Conservation (phyloP, 2,329 filamentous ascomycete species). For the Monosporascus cannonballus region DNA sequence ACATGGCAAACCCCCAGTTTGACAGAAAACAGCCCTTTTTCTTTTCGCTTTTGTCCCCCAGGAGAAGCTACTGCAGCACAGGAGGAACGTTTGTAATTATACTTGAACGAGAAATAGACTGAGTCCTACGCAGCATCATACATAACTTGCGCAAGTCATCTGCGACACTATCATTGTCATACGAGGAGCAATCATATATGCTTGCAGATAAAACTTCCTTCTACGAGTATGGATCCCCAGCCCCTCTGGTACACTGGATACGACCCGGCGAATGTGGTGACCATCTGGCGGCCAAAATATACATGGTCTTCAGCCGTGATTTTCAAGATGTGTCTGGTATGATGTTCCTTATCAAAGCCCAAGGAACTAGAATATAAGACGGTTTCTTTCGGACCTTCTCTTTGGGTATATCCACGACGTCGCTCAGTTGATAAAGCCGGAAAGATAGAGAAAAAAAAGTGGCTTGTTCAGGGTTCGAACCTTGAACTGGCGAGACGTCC, state of each 20-base stretch:
- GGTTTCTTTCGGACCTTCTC: not conserved
- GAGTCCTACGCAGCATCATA: not conserved
- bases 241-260: not conserved
- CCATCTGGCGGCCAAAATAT: not conserved
- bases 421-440: too few relatives aligned
- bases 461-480: too few relatives aligned
- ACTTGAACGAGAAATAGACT: not conserved
- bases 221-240: not conserved
- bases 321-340: not conserved
- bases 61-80: not conserved
- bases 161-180: not conserved
- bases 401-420: too few relatives aligned
- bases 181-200: not conserved
- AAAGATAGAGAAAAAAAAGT: too few relatives aligned
- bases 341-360: not conserved
- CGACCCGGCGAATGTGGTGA: not conserved
- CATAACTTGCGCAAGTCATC: not conserved
- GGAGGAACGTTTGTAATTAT: not conserved
- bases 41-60: too few relatives aligned
- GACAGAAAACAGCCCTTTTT: not conserved
- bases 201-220: not conserved
- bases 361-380: not conserved
- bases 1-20: constrained; percentile 2
- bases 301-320: not conserved
- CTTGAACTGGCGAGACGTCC: too few relatives aligned